These are phyloP conservation scores for Citrus sp. DNA, from an alignment of 345 rosid species.

Conservation along the genomic window DNA sequence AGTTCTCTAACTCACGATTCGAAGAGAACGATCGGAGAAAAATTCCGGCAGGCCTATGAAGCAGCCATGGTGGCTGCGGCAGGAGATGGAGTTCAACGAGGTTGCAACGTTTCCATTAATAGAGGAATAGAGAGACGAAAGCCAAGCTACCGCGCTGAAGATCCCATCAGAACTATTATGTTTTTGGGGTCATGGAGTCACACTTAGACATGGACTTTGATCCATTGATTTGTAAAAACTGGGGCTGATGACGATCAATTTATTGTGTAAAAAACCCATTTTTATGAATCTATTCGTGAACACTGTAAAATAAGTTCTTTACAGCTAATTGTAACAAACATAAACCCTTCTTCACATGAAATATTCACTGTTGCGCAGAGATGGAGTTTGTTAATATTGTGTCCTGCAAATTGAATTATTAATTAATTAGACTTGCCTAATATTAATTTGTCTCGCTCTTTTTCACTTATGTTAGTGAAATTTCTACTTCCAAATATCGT, in stretches of 20 bases:
- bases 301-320: not conserved
- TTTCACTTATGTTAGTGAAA: no score
- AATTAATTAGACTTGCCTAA: not conserved
- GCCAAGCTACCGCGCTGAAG: constrained; percentile 27
- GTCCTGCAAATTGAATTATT: not conserved
- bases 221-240: not conserved
- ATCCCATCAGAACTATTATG: constrained; percentile 61
- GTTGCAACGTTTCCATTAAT: not conserved
- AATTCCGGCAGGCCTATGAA: constrained; percentile 34
- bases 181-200: constrained; percentile 64
- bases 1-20: constrained; percentile 28
- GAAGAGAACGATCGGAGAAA: constrained; percentile 35
- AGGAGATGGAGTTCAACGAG: constrained; percentile 4
- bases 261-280: not conserved
- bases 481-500: no score
- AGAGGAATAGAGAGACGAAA: constrained; percentile 36
- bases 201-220: constrained; percentile 19
- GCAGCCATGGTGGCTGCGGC: constrained; percentile 24
- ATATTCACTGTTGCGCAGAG: not conserved
- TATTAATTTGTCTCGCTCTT: not conserved
- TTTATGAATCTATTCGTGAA: not conserved
- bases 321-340: not conserved
- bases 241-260: not conserved
- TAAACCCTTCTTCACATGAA: not conserved
- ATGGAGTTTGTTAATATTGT: not conserved